Base-by-base conservation (phyloP, 345 rosid genomes). In the Ailanthus altissimus region DNA sequence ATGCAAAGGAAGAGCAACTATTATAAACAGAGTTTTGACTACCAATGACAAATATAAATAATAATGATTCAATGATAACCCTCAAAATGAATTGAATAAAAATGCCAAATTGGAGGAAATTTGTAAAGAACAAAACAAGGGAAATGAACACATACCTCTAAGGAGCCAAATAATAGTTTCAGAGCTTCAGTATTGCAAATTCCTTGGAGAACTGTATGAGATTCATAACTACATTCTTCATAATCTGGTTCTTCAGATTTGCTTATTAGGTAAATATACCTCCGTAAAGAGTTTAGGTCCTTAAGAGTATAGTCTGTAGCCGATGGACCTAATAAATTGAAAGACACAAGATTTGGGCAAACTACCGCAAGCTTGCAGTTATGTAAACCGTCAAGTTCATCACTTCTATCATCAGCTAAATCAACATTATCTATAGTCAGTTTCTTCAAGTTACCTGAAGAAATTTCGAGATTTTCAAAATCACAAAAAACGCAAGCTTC, bases 311-410 rank as follows among this genome's bases (percentile, higher is more conserved):
- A 36, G 13, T 56, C 63, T 0, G 23, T 11, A 5, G 75, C 50
- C 42, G n/a, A 20, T 10, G 75, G 49, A 54, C 63, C 49, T 5
- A 54, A 3, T 11, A 53, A 53, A n/a, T 10, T 36, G 26, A 71
- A 71, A 12, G 63, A 38, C 20, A 40, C 49, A 38, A 71, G 64
- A 56, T 71, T 71, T 71, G 75, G 75, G 28, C 63, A 53, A 71
- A 10, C 62, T 36, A 71, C 23, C 6, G 20, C n/a, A 21, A 56
- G 75, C 49, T 38, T 11, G 23, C 61, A 32, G 18, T 12, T 20
- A 0, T 38, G 3, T 42, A 21, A 56, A 53, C 74, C 61, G 10
- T 36, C 25, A 40, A 10, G 46, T 8, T 38, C 47, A 38, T 16
- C 50, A 28, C 26, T 21, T 12, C 53, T 49, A 49, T 49, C 53